These are phyloP conservation scores for Diphasiastrum complanatum DNA, from an alignment of 83 land plant species.

Conservation along the genomic window DNA sequence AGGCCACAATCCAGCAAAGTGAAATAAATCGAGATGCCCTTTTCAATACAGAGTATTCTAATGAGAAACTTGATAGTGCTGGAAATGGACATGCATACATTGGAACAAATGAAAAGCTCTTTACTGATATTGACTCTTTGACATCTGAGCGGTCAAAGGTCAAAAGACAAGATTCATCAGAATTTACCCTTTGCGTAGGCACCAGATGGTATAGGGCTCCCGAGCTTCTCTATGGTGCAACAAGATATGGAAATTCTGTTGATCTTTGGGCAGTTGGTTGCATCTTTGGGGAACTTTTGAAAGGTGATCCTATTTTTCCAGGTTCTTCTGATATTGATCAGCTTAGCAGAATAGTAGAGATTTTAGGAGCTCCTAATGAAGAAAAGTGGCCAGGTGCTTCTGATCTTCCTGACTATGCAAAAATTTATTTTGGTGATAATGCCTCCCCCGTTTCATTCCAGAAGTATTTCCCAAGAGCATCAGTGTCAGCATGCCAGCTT, in stretches of 20 bases:
- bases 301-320: conserved; percentile 66
- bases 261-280: conserved; percentile 97
- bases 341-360: conserved; percentile 51
- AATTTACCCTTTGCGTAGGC: conserved; percentile 49
- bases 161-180: conserved; percentile 5
- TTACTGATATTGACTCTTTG: too few species aligned
- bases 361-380: conserved; percentile 70
- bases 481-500: conserved; percentile 40
- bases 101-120: too few species aligned
- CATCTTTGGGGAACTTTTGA: conserved; percentile 75
- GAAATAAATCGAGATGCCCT: too few species aligned
- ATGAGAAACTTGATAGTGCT: too few species aligned
- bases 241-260: conserved; percentile 58
- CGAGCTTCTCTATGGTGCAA: conserved; percentile 90
- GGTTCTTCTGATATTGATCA: conserved; percentile 88
- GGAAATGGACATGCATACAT: too few species aligned
- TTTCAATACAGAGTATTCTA: too few species aligned
- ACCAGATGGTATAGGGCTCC: conserved; percentile 94
- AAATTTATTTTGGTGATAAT: conserved; percentile 49
- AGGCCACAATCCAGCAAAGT: too few species aligned
- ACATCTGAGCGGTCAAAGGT: conserved; percentile 12
- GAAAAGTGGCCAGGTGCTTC: conserved; percentile 61
- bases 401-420: conserved; percentile 64
- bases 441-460: conserved; percentile 43
- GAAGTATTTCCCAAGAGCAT: conserved; percentile 41